phyloP scores from a whole-genome alignment of 371 early-diverging fungal species.

The Capniomyces stellatus region DNA sequence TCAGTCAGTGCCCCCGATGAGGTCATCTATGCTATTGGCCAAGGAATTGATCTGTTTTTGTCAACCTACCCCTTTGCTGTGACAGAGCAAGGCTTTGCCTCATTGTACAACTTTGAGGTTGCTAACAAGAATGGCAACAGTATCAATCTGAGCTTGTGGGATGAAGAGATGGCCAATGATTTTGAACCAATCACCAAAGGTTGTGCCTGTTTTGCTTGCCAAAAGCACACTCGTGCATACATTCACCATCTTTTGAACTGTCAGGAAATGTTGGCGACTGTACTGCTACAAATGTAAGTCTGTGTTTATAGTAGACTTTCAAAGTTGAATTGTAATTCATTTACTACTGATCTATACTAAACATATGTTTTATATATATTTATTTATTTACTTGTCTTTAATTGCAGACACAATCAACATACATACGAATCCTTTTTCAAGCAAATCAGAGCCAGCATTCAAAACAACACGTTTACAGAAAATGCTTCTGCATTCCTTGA shows the following conservation, averaged over 20 bases:
- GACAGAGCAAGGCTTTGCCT: slow-evolving; percentile 35
- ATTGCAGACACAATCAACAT: slow-evolving; percentile 39
- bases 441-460: slow-evolving; percentile 37
- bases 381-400: slow-evolving; percentile 13
- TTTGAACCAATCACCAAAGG: slow-evolving; percentile 37
- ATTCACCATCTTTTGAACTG: slow-evolving; percentile 53
- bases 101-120: slow-evolving; percentile 13
- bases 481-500: slow-evolving; percentile 28
- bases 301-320: neutral
- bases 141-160: slow-evolving; percentile 14
- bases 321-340: neutral
- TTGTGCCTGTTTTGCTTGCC: slow-evolving; percentile 49
- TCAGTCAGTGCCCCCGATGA: slow-evolving; percentile 34
- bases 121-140: neutral
- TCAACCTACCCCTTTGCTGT: slow-evolving; percentile 37
- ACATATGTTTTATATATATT: neutral
- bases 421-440: slow-evolving; percentile 41
- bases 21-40: slow-evolving; percentile 33
- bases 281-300: slow-evolving; percentile 39
- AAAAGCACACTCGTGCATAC: slow-evolving; percentile 49
- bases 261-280: slow-evolving; percentile 61
- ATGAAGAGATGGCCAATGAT: slow-evolving; percentile 19
- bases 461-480: slow-evolving; percentile 28
- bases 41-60: slow-evolving; percentile 58
- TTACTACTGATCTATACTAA: neutral